These are phyloP conservation scores for Senna siamea DNA, from an alignment of 306 rosid genomes.

Conservation along the genomic window DNA sequence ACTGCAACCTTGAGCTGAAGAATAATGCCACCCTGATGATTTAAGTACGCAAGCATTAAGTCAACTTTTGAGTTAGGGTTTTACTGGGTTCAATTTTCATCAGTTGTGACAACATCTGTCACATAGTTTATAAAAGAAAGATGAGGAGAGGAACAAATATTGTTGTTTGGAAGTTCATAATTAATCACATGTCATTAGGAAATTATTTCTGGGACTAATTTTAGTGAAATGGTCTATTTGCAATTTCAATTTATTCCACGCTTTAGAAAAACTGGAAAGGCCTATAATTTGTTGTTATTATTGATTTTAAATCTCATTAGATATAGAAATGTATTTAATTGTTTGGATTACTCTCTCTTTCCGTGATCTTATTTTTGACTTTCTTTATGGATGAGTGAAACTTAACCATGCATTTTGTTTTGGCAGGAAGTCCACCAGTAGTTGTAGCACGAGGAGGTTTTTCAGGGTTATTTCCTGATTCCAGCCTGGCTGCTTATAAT, in stretches of 20 bases:
- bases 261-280: background rate
- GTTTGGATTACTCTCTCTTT: background rate
- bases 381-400: constrained; percentile 16
- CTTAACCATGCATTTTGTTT: constrained; percentile 2
- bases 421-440: constrained; percentile 77
- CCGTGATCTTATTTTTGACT: background rate
- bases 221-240: background rate
- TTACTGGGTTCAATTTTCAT: background rate
- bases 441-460: constrained; percentile 88
- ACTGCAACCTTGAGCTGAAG: background rate
- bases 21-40: background rate
- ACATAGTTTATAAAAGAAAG: background rate
- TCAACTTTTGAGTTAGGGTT: constrained; percentile 12
- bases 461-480: constrained; percentile 86
- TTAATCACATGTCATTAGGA: background rate
- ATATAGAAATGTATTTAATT: background rate
- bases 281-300: background rate
- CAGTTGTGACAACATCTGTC: constrained; percentile 6
- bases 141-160: background rate
- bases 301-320: background rate
- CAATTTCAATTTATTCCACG: background rate
- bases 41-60: background rate
- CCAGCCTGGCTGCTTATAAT: constrained; percentile 45
- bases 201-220: background rate
- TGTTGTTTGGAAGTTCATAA: background rate